Evolutionary conservation across 495 filamentous ascomycete genomes (phyloP).

Genomic region (Penicillium antarcticum): DNA sequence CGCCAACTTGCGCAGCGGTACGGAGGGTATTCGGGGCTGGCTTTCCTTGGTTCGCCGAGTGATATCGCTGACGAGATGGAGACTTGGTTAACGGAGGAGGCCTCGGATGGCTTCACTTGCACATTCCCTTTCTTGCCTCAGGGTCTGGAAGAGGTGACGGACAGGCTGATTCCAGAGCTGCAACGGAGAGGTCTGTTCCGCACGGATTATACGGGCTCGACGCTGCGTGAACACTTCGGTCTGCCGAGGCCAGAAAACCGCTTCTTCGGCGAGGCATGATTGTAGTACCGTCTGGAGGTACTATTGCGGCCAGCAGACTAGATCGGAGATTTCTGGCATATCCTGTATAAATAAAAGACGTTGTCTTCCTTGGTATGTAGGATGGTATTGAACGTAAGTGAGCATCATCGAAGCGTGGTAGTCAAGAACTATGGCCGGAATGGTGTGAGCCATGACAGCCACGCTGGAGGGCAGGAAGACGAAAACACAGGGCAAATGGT

Average conservation of each 20-base stretch:
- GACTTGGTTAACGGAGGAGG: slow-evolving; percentile 44
- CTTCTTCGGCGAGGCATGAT: slow-evolving; percentile 34
- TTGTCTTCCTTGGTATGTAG: too few relatives aligned
- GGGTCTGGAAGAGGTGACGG: slow-evolving; percentile 48
- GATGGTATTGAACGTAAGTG: too few relatives aligned
- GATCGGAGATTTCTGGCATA: too few relatives aligned
- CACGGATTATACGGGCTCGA: slow-evolving; percentile 38
- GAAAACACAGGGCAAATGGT: too few relatives aligned
- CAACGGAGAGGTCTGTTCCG: slow-evolving; percentile 50
- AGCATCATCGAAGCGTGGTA: too few relatives aligned
- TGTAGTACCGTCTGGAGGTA: neutral
- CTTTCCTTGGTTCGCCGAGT: slow-evolving; percentile 49
- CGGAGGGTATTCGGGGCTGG: slow-evolving; percentile 49
- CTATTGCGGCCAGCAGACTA: too few relatives aligned
- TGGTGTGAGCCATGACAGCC: too few relatives aligned
- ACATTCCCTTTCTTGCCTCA: slow-evolving; percentile 49
- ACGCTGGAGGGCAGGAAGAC: too few relatives aligned
- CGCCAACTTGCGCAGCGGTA: slow-evolving; percentile 49
- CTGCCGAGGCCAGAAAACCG: slow-evolving; percentile 47
- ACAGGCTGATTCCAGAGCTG: slow-evolving; percentile 48
- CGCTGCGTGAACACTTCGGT: slow-evolving; percentile 49
- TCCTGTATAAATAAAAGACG: too few relatives aligned
- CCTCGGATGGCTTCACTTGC: slow-evolving; percentile 45
- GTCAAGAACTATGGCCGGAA: too few relatives aligned
- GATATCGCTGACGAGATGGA: slow-evolving; percentile 50